phyloP scores from a whole-genome alignment of 2,329 filamentous ascomycete genomes.

The Pestalotiopsis sp. region DNA sequence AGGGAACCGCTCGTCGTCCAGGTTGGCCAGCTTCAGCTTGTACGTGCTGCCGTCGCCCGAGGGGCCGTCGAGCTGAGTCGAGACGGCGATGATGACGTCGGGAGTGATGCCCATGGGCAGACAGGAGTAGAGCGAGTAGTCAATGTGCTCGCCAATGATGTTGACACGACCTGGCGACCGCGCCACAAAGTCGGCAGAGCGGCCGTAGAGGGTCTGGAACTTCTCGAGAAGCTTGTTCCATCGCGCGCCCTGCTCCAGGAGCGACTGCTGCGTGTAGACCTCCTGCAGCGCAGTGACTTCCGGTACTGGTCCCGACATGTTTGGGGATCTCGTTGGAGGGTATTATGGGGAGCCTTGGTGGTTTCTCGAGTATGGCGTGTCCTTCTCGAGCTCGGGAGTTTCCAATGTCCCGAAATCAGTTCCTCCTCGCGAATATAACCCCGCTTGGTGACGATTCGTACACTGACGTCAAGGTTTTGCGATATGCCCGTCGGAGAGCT shows the following conservation, averaged over 20 bases:
- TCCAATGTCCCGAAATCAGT: background rate
- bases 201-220: slow-evolving; percentile 73
- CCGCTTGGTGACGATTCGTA: background rate
- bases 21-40: slow-evolving; percentile 78
- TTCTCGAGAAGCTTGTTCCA: slow-evolving; percentile 74
- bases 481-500: background rate
- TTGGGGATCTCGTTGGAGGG: background rate
- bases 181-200: slow-evolving; percentile 76
- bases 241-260: slow-evolving; percentile 68
- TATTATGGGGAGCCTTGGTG: background rate
- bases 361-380: background rate
- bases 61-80: slow-evolving; percentile 43
- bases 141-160: slow-evolving; percentile 98
- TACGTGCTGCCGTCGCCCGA: slow-evolving; percentile 52
- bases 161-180: slow-evolving; percentile 94
- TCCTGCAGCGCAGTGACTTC: slow-evolving; percentile 74
- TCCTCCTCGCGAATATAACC: background rate
- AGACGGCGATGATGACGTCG: slow-evolving; percentile 86
- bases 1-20: slow-evolving; percentile 75
- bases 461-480: background rate
- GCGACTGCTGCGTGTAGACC: slow-evolving; percentile 79
- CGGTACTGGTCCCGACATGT: slow-evolving; percentile 67
- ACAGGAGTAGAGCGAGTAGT: slow-evolving; percentile 96
- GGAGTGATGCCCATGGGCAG: slow-evolving; percentile 94
- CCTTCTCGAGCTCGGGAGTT: background rate